Conservation (phyloP, 1,139 yeast species). For the Zygosaccharomyces pseudobailii region DNA sequence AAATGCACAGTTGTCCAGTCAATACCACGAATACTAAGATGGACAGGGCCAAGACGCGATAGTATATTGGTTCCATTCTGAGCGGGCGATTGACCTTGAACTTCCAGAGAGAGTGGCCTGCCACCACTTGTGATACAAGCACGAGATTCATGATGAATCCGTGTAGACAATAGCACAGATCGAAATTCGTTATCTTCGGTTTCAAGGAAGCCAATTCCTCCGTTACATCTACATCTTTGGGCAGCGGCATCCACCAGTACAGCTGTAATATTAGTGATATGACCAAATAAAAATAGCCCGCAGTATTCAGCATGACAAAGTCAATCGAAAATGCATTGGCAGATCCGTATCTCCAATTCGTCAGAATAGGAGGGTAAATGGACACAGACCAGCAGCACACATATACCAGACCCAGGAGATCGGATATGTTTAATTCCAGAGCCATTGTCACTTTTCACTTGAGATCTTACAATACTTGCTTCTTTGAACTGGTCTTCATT, state of each 20-base stretch:
- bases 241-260: slow-evolving; percentile 22
- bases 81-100: slow-evolving; percentile 24
- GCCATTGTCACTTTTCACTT: not conserved
- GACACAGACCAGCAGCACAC: slow-evolving; percentile 38
- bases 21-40: slow-evolving; percentile 16
- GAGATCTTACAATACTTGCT: too few species aligned
- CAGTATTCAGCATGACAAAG: slow-evolving; percentile 39
- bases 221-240: not conserved
- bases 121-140: slow-evolving; percentile 37
- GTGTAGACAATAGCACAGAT: slow-evolving; percentile 42
- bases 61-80: slow-evolving; percentile 26
- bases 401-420: slow-evolving; percentile 26
- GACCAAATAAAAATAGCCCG: slow-evolving; percentile 42
- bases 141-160: slow-evolving; percentile 39
- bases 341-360: slow-evolving; percentile 37
- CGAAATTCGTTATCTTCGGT: slow-evolving; percentile 41
- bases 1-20: slow-evolving; percentile 15
- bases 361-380: slow-evolving; percentile 42
- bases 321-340: slow-evolving; percentile 46
- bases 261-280: slow-evolving; percentile 39
- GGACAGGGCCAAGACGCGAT: slow-evolving; percentile 23
- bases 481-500: too few species aligned
- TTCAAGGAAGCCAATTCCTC: slow-evolving; percentile 16
- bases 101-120: slow-evolving; percentile 35
- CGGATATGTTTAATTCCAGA: slow-evolving; percentile 11